A percentile compares a stretch with the other conserved stretches of the same genome.
Conservation (phyloP, 441 rosid species). For the Syzygium syzygioides region DNA sequence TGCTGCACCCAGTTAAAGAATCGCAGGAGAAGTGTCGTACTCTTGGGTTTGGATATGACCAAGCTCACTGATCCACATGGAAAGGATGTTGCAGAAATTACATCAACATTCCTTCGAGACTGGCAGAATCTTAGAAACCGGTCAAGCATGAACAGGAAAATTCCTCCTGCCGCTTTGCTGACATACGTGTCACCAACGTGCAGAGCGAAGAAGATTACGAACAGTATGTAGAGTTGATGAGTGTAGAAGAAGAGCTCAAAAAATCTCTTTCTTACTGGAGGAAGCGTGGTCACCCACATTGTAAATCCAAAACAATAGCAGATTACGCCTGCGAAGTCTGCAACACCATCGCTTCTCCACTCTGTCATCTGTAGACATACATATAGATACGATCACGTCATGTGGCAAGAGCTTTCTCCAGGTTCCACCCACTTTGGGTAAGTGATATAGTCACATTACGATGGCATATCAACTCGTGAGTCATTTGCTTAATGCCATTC, state of each 20-base stretch:
- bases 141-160: constrained; percentile 1
- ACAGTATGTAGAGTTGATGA: neutral
- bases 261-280: neutral
- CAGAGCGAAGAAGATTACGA: neutral
- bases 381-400: neutral
- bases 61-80: constrained; percentile 1
- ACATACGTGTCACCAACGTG: neutral
- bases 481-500: neutral
- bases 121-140: constrained; percentile 1
- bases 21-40: neutral
- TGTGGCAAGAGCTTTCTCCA: neutral
- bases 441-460: neutral
- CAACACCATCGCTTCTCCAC: neutral
- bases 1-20: neutral
- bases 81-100: constrained; percentile 1
- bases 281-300: neutral
- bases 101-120: neutral
- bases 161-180: constrained; percentile 4
- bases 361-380: neutral
- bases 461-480: neutral
- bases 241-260: constrained; percentile 6
- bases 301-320: neutral
- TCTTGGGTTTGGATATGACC: neutral
- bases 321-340: neutral
- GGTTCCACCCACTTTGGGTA: neutral